Conservation (phyloP, 2,329 filamentous ascomycete genomes). For the Tolypocladium nubicola region DNA sequence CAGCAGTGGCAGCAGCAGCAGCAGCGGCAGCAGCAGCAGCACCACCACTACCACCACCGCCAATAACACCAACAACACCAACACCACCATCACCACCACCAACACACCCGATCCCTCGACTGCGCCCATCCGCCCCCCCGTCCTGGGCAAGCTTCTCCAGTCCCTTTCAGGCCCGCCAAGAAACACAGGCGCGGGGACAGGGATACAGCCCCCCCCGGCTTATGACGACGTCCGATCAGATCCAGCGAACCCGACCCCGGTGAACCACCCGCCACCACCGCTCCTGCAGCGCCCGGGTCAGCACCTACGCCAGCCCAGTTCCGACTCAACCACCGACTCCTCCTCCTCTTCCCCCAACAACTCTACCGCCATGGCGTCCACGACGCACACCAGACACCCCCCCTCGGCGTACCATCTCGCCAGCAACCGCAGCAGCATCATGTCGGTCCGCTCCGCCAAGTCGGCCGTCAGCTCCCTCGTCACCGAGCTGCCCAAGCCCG, state of each 20-base stretch:
- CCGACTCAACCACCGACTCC: neutral
- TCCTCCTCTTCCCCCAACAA: neutral
- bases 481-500: slow-evolving; percentile 55
- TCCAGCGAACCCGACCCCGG: slow-evolving; percentile 4
- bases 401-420: slow-evolving; percentile 14
- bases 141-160: slow-evolving; percentile 7
- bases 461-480: slow-evolving; percentile 38
- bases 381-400: slow-evolving; percentile 9
- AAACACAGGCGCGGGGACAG: slow-evolving; percentile 3
- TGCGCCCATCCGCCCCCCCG: slow-evolving; percentile 1
- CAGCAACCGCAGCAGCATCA: slow-evolving; percentile 36
- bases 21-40: neutral
- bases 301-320: neutral
- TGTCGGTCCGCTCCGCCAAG: slow-evolving; percentile 41
- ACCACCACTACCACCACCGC: neutral
- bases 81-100: neutral
- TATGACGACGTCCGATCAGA: slow-evolving; percentile 19
- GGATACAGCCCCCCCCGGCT: slow-evolving; percentile 12
- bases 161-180: slow-evolving; percentile 2
- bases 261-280: neutral
- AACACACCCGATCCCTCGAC: neutral
- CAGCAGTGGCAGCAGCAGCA: neutral
- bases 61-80: neutral
- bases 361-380: slow-evolving; percentile 12
- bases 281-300: slow-evolving; percentile 3